Conservation (phyloP, 1,284 basidiomycete genomes). For the Puccinia novopanici region DNA sequence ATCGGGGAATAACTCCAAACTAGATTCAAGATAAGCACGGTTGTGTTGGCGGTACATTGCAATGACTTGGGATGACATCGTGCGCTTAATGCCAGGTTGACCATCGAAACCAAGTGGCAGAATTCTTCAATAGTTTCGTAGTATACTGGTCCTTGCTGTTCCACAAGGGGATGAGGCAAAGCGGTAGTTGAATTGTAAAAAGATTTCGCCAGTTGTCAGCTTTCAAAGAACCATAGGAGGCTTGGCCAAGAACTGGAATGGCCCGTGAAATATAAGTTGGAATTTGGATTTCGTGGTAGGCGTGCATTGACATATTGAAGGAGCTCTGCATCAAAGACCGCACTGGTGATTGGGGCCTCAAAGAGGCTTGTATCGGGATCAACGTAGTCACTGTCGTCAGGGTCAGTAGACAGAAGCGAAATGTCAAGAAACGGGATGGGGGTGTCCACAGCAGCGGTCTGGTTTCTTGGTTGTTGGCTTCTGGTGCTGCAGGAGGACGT, state of each 20-base stretch:
- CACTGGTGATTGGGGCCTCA: not conserved
- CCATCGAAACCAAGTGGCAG: slow-evolving; percentile 16
- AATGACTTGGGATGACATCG: not conserved
- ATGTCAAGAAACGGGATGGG: no score
- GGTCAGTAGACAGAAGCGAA: no score
- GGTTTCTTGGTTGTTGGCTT: slow-evolving; percentile 9
- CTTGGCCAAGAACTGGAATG: slow-evolving; percentile 37
- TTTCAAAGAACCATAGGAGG: no score
- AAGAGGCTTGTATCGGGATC: not conserved
- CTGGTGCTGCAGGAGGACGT: not conserved
- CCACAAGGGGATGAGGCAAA: slow-evolving; percentile 16
- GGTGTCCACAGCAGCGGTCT: no score
- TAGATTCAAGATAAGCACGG: no score
- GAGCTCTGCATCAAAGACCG: not conserved
- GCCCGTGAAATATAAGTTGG: slow-evolving; percentile 26
- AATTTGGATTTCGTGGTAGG: not conserved
- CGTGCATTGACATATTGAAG: slow-evolving; percentile 5
- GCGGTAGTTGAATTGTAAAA: slow-evolving; percentile 30
- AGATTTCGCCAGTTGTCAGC: slow-evolving; percentile 48
- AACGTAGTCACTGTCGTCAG: not conserved
- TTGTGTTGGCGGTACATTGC: not conserved
- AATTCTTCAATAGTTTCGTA: not conserved
- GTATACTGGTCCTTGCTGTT: not conserved
- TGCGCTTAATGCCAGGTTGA: slow-evolving; percentile 32
- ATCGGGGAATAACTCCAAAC: no score